Conservation (phyloP, 345 rosid genomes). For the Eucalyptus tenuipes region DNA sequence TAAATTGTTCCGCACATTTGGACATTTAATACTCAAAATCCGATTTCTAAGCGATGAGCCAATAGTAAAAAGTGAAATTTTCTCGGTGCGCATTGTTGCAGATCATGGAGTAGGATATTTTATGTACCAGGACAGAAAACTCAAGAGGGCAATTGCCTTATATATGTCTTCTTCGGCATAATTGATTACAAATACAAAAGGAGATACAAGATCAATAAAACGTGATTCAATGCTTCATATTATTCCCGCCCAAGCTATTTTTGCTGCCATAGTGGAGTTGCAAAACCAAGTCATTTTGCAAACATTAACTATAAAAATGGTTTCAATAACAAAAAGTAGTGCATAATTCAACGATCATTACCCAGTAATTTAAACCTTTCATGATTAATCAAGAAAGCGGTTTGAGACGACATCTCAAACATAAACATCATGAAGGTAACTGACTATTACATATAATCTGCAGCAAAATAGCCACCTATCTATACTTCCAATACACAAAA, state of each 20-base stretch:
- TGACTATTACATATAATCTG: background rate
- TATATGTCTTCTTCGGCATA: background rate
- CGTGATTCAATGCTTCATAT: background rate
- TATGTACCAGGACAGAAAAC: background rate
- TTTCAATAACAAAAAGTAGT: background rate
- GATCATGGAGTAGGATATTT: background rate
- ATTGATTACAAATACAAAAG: background rate
- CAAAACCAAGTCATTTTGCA: background rate
- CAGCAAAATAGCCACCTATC: background rate
- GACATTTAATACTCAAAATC: background rate
- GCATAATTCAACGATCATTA: background rate
- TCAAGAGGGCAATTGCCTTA: background rate
- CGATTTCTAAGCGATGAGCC: background rate
- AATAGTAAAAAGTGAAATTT: background rate
- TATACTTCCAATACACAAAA: background rate
- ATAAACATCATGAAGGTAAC: background rate
- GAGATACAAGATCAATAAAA: background rate
- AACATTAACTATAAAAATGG: background rate
- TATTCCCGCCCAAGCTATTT: background rate
- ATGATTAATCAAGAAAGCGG: background rate
- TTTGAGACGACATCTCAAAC: background rate
- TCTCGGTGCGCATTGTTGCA: background rate
- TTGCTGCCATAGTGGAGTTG: no score
- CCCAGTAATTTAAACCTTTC: background rate
- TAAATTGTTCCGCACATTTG: background rate